Percentiles rank a stretch among this genome's conserved stretches.
Evolutionary conservation across 495 filamentous ascomycete species (phyloP).

Genomic region (Daldinia vernicosa): DNA sequence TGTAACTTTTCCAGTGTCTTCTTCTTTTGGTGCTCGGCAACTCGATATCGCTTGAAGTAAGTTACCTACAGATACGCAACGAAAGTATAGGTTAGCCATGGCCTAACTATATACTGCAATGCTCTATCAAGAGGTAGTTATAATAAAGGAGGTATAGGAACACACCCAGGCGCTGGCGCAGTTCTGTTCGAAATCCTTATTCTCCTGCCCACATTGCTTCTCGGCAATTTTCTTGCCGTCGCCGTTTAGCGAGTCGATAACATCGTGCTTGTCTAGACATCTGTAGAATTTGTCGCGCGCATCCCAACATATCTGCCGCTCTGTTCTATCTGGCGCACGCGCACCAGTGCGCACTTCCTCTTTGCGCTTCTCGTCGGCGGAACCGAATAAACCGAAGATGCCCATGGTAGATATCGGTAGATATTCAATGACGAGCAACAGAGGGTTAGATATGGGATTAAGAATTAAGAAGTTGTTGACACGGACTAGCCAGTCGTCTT

Average conservation of each 20-base stretch:
- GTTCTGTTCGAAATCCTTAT: conserved; percentile 72
- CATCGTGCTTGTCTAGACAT: conserved; percentile 82
- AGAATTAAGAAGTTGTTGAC: not conserved
- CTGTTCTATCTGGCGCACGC: conserved; percentile 78
- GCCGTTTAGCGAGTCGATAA: conserved; percentile 84
- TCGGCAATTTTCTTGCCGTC: conserved; percentile 65
- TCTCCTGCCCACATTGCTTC: conserved; percentile 72
- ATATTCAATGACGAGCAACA: not conserved
- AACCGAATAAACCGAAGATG: conserved; percentile 53
- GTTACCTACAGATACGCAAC: conserved; percentile 69
- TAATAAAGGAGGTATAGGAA: conserved; percentile 18
- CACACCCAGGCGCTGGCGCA: conserved; percentile 86
- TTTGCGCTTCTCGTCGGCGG: conserved; percentile 58
- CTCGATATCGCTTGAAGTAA: conserved; percentile 95
- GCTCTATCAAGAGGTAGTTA: not conserved
- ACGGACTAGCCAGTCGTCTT: not conserved
- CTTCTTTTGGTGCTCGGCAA: conserved; percentile 88
- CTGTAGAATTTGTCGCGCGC: conserved; percentile 84
- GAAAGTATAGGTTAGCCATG: not conserved
- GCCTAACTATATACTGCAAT: not conserved
- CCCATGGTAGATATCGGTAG: conserved; percentile 51
- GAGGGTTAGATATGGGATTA: not conserved
- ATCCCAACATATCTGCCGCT: conserved; percentile 85
- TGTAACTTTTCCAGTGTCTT: conserved; percentile 79
- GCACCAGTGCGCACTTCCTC: conserved; percentile 66